Evolutionary conservation across 164 flowering plant species (phyloP), one percentile per base, ranked within the genome.

Genomic region (Chimonanthus praecox): DNA sequence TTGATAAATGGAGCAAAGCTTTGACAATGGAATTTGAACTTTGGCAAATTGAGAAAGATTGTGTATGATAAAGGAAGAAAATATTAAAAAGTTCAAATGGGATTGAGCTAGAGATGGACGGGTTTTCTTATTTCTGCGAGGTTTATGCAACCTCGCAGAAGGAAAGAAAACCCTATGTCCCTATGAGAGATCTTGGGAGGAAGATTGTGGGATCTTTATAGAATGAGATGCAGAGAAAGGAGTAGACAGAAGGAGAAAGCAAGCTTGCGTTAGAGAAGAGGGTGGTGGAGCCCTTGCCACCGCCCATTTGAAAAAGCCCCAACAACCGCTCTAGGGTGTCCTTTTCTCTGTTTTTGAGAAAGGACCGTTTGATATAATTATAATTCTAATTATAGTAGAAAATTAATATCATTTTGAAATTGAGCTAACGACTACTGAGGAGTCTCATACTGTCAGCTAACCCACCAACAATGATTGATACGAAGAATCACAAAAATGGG

Each of bases 91-190:
- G 21, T 20, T 20, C 21, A 20, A 20, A 65, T 65, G 68, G 3
- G 68, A 33, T 43, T 11, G 47, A 65, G 44, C 5, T 47, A 54
- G 60, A 54, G 60, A 7, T 2, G 10, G 9, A 43, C 13, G 60
- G 74, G 68, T 72, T 47, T 47, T 47, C 18, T 75, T 74, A 47
- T 71, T 76, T 74, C 83, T 77, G 78, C 80, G 80, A 80, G 80
- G 80, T 65, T 65, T 73, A 11, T 18, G 58, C 16, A n/a, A 78
- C 83, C 83, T 78, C 80, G 83, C 83, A 80, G 78, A 78, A 75
- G 74, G 65, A 68, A 73, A 66, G 71, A 73, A 43, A 65, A 45
- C 75, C 46, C 45, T 20, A 20, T 20, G 21, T 20, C 21, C 21
- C 21, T 44, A 51, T 51, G 69, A 45, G 49, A 65, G 62, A 43